Base-by-base conservation (phyloP, 1,284 basidiomycete species). In the Papiliotrema laurentii region DNA sequence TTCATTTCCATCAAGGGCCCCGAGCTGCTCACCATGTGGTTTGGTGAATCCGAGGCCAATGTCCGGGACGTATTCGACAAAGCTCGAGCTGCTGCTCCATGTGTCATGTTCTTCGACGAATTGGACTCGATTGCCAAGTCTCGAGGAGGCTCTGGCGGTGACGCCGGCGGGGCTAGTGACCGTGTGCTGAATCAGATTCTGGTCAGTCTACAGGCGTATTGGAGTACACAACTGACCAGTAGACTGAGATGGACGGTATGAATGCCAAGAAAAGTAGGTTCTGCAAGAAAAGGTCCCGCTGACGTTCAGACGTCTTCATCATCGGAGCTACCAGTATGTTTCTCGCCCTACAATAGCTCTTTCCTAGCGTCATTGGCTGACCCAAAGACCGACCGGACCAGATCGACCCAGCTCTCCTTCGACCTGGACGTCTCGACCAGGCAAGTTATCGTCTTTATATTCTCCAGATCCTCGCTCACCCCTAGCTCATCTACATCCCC, bases 61-160 rank as follows among this genome's bases (percentile, higher is more conserved):
- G 96, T 99, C 46, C 90, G 96, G 63, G 96, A 98, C 63, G 91
- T 98, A 54, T 99, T 99, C 75, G 94, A 98, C 82, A 97, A 98
- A 78, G 94, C 96, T 46, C 89, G 96, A 63, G 94, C 94, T 21
- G 96, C 96, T 4, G 93, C 94, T 7, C 96, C 96, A 2, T 97
- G 94, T 74, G 92, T 98, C 59, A 97, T 98, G 92, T 98, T 98
- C 87, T 98, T 98, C 76, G 94, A 99, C 68, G 94, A 99, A 77
- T 80, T 99, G 68, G 94, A 98, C 73, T 96, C 94, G 11, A 97
- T 98, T 64, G 94, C 94, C 48, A 97, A 97, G 79, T 83, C 91
- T 44, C 89, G 96, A 77, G 94, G 96, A 77, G 76, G 76, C 25
- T 79, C 79, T 18, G 79, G 82, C 2, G 78, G 81, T 14, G 94